Percentiles rank a stretch among this genome's conserved stretches.
These are phyloP conservation scores for Cercospora zeina DNA, from an alignment of 2,329 filamentous ascomycete species.

Conservation along the genomic window DNA sequence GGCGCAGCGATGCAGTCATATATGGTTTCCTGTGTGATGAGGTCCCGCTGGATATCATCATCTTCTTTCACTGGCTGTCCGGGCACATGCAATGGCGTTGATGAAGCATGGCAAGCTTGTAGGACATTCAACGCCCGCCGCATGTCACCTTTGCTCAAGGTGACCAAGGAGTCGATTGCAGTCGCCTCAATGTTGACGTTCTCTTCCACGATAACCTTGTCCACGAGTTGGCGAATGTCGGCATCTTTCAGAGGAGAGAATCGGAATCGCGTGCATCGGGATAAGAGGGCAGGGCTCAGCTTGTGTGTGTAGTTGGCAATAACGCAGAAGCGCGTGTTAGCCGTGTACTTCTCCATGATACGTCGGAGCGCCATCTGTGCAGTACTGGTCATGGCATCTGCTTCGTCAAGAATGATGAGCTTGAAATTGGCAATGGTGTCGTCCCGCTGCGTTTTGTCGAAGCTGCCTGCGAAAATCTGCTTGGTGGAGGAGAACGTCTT, in stretches of 20 bases:
- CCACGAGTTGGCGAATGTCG: conserved; percentile 82
- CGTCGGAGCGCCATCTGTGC: conserved; percentile 95
- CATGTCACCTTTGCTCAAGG: conserved; percentile 93
- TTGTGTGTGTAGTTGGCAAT: conserved; percentile 99
- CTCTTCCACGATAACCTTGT: conserved; percentile 87
- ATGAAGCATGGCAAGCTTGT: conserved; percentile 94
- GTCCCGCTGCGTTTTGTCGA: conserved; percentile 37
- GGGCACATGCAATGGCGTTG: conserved; percentile 58
- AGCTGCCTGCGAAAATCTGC: conserved; percentile 74
- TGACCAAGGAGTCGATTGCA: conserved; percentile 80
- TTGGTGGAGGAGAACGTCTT: conserved; percentile 98
- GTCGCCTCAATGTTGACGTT: conserved; percentile 77
- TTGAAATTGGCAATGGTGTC: conserved; percentile 73
- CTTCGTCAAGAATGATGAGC: conserved; percentile 95
- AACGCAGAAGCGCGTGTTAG: conserved; percentile 95
- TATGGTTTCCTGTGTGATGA: conserved; percentile 87
- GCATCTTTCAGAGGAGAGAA: conserved; percentile 89
- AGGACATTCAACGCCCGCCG: conserved; percentile 89
- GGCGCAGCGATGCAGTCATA: conserved; percentile 97
- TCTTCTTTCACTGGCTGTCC: conserved; percentile 49
- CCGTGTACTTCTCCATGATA: conserved; percentile 99
- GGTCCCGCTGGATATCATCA: conserved; percentile 70
- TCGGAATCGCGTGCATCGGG: conserved; percentile 88
- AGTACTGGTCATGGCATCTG: conserved; percentile 99
- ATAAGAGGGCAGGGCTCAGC: conserved; percentile 86